A percentile compares a stretch with the other conserved stretches of the same genome.
These are phyloP conservation scores for Dioscorea dumetorum DNA, from an alignment of 106 monocot species.

Conservation along the genomic window DNA sequence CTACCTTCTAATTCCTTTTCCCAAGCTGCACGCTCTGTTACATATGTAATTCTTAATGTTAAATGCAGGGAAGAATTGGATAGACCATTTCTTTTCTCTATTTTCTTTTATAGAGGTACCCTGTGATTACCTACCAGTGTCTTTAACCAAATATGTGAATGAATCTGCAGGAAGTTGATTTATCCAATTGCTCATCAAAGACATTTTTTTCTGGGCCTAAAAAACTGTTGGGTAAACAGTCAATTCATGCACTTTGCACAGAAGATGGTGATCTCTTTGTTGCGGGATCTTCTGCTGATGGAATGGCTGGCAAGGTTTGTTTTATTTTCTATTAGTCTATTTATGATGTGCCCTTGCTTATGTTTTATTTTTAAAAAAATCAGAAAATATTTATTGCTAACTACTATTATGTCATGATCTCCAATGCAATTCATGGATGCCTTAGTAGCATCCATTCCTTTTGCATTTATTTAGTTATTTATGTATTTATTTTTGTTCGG, in stretches of 20 bases:
- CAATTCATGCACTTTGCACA: conserved; percentile 26
- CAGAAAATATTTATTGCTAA: not conserved
- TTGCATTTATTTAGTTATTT: too few species aligned
- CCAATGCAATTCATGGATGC: not conserved
- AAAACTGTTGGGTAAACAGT: conserved; percentile 42
- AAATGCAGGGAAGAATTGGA: too few species aligned
- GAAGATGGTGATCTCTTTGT: conserved; percentile 37
- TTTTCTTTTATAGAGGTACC: too few species aligned
- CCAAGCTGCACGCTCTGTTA: too few species aligned
- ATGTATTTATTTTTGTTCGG: too few species aligned
- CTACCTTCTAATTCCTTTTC: too few species aligned
- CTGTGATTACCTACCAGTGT: too few species aligned
- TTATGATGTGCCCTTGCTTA: not conserved
- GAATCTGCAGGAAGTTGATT: conserved; percentile 37
- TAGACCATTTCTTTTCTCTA: too few species aligned
- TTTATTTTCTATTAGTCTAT: not conserved
- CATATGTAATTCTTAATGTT: too few species aligned
- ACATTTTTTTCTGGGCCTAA: conserved; percentile 39
- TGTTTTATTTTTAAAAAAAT: not conserved
- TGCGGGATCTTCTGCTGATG: conserved; percentile 49
- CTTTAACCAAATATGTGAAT: not conserved
- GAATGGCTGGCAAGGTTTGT: conserved; percentile 46
- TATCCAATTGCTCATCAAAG: conserved; percentile 25
- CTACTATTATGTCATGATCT: not conserved
- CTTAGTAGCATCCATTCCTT: too few species aligned